Evolutionary conservation across 352 stramenopile genomes (phyloP).

Genomic region (Pythium apleroticum): DNA sequence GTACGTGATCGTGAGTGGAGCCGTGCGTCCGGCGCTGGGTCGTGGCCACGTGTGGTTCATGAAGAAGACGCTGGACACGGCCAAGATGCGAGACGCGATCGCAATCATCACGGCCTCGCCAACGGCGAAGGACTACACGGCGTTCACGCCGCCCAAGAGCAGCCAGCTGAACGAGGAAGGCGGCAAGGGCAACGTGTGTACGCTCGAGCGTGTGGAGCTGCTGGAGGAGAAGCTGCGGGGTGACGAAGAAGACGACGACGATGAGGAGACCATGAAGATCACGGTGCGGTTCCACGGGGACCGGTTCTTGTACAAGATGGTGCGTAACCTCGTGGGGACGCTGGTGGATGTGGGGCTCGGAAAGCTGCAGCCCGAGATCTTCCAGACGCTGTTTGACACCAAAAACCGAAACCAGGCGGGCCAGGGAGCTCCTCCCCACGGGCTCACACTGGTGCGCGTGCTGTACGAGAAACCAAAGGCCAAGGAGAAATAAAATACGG

Average conservation of each 20-base stretch:
- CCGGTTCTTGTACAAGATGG: slow-evolving; percentile 87
- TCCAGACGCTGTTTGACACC: slow-evolving; percentile 46
- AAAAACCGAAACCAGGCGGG: slow-evolving; percentile 55
- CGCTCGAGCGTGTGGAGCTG: slow-evolving; percentile 41
- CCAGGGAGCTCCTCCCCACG: slow-evolving; percentile 66
- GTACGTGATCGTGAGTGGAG: slow-evolving; percentile 55
- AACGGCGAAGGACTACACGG: slow-evolving; percentile 57
- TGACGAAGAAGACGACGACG: slow-evolving; percentile 29
- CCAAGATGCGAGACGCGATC: slow-evolving; percentile 48
- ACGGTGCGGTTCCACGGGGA: slow-evolving; percentile 60
- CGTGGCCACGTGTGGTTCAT: slow-evolving; percentile 66
- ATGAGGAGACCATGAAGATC: slow-evolving; percentile 35
- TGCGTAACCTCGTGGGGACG: slow-evolving; percentile 78
- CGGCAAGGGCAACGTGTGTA: slow-evolving; percentile 54
- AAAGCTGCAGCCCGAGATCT: slow-evolving; percentile 37
- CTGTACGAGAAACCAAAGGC: slow-evolving; percentile 17
- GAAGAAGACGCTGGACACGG: slow-evolving; percentile 50
- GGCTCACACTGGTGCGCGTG: slow-evolving; percentile 45
- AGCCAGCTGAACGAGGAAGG: slow-evolving; percentile 30
- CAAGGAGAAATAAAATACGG: neutral
- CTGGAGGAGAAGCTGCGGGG: slow-evolving; percentile 22
- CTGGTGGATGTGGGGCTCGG: slow-evolving; percentile 74
- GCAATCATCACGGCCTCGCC: slow-evolving; percentile 32
- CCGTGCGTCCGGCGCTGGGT: slow-evolving; percentile 45
- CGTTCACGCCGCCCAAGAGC: slow-evolving; percentile 60